Base-by-base conservation (phyloP, 2,329 filamentous ascomycete genomes). In the Fulvia fulva region DNA sequence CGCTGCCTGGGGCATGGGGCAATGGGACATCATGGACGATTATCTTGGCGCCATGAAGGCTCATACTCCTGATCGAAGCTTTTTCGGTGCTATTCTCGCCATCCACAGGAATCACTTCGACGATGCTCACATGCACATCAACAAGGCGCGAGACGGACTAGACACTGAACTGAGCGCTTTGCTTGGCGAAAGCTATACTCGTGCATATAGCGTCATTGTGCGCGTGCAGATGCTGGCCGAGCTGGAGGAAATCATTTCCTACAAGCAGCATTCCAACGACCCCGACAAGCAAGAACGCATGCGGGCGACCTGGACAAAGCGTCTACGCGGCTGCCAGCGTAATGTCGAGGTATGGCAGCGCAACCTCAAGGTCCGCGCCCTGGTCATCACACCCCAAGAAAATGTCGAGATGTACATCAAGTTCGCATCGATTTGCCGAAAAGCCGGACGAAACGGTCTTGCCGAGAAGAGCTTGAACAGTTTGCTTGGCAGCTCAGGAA, bases 351-450 rank as follows among this genome's bases (percentile, higher is more conserved):
- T 97, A 2, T 99, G 94, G 94, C 92, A 97, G 72, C 86, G 94
- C 60, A 97, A 97, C 91, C 85, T 99, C 56, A 94, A 96, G 71
- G 87, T 99, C 30, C 87, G 94, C 60, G 90, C 91, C 21, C 81
- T 99, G 53, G 94, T 99, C 59, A 93, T 97, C 61, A 87, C 87
- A 0, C 93, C 95, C 0, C 85, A 85, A 32, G 92, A 99, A 73
- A 97, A 97, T 69, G 91, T 96, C 80, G 90, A 96, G 69, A 99
- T 99, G 91, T 97, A 92, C 87, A 97, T 99, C 79, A 99, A 99
- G 73, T 99, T 97, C 73, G 90, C 94, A 68, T 99, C 97, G 68
- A 84, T 99, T 5, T 99, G 95, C 75, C 89, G 95, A 68, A 99
- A 99, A 75, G 96, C 93, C 46, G 89, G 91, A 58, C 88, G 94